phyloP scores from a whole-genome alignment of 129 eudicot genomes.

The Chrysanthemum lavandulifolium region DNA sequence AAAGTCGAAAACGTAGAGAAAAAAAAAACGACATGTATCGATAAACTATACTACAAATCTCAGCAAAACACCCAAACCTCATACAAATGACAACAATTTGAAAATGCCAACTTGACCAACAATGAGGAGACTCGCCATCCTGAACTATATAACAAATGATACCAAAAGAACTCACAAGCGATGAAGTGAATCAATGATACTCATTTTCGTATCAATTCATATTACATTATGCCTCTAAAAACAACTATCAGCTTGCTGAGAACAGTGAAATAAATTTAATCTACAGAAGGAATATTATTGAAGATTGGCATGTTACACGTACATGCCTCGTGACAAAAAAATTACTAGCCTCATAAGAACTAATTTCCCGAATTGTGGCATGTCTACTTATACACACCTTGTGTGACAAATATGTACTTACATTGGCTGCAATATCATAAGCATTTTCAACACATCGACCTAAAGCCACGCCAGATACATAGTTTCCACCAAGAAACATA shows the following conservation, averaged over 20 bases:
- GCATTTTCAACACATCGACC: constrained; percentile 91
- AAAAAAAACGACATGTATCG: no score
- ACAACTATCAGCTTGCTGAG: not conserved
- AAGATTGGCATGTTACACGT: constrained; percentile 9
- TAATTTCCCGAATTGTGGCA: not conserved
- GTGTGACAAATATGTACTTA: constrained; percentile 56
- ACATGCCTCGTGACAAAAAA: constrained; percentile 19
- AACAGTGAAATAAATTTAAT: not conserved
- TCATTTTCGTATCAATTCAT: not conserved
- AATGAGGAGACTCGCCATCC: no score
- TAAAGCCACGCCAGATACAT: constrained; percentile 88
- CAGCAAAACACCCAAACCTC: no score
- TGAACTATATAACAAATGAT: not conserved
- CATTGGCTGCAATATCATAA: constrained; percentile 76
- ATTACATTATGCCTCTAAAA: not conserved
- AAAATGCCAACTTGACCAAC: no score
- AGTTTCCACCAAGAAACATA: constrained; percentile 86
- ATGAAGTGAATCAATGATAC: not conserved
- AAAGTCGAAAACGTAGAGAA: no score
- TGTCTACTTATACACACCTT: constrained; percentile 37
- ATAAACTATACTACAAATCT: no score
- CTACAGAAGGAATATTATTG: not conserved
- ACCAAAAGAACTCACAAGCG: not conserved
- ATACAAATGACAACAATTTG: no score
- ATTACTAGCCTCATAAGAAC: not conserved